Conservation (phyloP, 208 protist species). For the Porcisia deanei region DNA sequence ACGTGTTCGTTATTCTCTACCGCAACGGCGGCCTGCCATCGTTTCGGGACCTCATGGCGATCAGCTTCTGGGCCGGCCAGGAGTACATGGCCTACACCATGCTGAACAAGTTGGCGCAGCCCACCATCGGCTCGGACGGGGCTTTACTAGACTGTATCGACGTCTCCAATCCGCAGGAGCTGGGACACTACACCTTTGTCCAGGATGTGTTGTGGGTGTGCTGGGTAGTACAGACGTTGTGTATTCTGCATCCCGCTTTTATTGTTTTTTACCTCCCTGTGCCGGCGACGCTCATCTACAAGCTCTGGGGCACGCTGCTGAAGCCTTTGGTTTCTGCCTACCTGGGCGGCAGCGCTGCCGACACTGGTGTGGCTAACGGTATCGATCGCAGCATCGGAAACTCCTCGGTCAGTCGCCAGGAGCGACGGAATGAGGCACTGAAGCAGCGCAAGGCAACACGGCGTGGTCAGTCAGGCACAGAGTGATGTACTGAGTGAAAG, state of each 20-base stretch:
- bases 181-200: conserved; percentile 79
- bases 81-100: conserved; percentile 61
- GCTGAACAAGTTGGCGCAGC: conserved; percentile 61
- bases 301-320: conserved; percentile 51
- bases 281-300: conserved; percentile 75
- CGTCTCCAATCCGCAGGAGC: conserved; percentile 70
- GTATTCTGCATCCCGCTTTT: conserved; percentile 69
- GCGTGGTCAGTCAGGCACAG: conserved; percentile 4
- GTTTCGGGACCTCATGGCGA: conserved; percentile 52
- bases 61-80: conserved; percentile 82
- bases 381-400: not conserved
- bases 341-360: conserved; percentile 26
- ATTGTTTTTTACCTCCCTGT: conserved; percentile 88
- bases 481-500: not conserved
- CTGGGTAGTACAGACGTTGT: conserved; percentile 84
- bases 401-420: conserved; percentile 48
- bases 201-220: conserved; percentile 91
- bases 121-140: conserved; percentile 45
- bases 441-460: conserved; percentile 57
- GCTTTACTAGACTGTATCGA: conserved; percentile 78
- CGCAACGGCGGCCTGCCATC: conserved; percentile 56
- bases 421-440: conserved; percentile 66
- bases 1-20: conserved; percentile 59
- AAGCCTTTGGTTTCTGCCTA: conserved; percentile 34
- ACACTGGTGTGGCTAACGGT: conserved; percentile 4